Conservation (phyloP, 257 asterid species). For the Mitragyna speciosa region DNA sequence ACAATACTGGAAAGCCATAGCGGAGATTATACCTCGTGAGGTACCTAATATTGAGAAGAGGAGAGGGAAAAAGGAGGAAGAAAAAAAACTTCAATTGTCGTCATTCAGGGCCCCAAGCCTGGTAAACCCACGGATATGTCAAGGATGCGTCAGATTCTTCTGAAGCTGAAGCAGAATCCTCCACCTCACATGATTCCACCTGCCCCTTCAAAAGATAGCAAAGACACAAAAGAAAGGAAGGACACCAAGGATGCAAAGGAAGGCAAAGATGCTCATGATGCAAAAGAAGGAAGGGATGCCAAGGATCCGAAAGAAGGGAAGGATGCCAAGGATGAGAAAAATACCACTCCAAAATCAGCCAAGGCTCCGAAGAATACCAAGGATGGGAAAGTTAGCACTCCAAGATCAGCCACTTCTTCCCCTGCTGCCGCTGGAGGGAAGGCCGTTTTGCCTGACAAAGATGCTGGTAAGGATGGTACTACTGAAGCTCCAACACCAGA, state of each 20-base stretch:
- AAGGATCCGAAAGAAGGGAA: slow-evolving; percentile 35
- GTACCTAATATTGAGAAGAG: slow-evolving; percentile 86
- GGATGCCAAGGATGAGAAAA: slow-evolving; percentile 29
- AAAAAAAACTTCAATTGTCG: slow-evolving; percentile 63
- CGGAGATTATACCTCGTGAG: slow-evolving; percentile 83
- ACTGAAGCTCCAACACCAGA: slow-evolving; percentile 27
- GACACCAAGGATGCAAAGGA: slow-evolving; percentile 38
- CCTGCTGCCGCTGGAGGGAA: slow-evolving; percentile 21
- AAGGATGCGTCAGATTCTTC: slow-evolving; percentile 80
- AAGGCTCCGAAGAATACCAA: slow-evolving; percentile 12
- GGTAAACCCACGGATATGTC: slow-evolving; percentile 90
- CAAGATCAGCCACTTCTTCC: slow-evolving; percentile 4
- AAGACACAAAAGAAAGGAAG: slow-evolving; percentile 34
- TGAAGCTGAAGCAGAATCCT: slow-evolving; percentile 77
- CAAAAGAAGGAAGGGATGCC: slow-evolving; percentile 32
- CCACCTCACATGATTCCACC: slow-evolving; percentile 92
- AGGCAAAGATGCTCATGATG: slow-evolving; percentile 32
- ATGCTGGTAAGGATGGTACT: slow-evolving; percentile 18
- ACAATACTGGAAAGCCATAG: slow-evolving; percentile 86
- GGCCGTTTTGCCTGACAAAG: slow-evolving; percentile 7
- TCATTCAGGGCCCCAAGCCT: slow-evolving; percentile 92
- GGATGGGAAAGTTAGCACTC: slow-evolving; percentile 19
- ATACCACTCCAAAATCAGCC: slow-evolving; percentile 8
- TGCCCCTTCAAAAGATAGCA: slow-evolving; percentile 38
- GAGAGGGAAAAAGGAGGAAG: slow-evolving; percentile 65